Evolutionary conservation across 108 stramenopile species (phyloP).

Genomic region (Skeletonema costatum): DNA sequence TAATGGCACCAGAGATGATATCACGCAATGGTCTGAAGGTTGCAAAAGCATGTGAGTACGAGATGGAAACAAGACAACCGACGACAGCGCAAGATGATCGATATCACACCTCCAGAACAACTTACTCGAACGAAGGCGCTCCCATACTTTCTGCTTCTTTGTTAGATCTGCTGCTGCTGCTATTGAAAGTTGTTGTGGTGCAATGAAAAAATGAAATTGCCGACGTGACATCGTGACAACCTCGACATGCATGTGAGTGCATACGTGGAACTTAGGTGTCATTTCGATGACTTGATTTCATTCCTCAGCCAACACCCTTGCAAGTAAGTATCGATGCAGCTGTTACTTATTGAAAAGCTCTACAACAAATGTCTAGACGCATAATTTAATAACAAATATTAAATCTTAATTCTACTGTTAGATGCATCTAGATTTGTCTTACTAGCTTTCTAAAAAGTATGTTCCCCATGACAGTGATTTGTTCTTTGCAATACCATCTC

Average conservation of each 20-base stretch:
- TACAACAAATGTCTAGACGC: no score
- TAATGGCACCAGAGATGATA: conserved; percentile 74
- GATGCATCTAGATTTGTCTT: no score
- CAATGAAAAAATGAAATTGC: neutral
- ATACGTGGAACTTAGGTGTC: no score
- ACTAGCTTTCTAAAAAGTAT: neutral
- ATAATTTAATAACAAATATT: no score
- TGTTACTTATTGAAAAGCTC: no score
- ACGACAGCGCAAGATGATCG: neutral
- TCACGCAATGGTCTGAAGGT: conserved; percentile 64
- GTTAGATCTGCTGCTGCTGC: neutral
- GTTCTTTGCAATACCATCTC: neutral
- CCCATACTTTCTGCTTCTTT: neutral
- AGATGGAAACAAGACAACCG: neutral
- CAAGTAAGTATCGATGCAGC: no score
- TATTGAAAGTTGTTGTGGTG: neutral
- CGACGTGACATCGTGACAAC: neutral
- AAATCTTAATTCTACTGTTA: no score
- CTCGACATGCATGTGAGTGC: no score
- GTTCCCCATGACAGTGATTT: neutral
- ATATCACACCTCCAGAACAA: neutral
- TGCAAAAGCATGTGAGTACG: neutral
- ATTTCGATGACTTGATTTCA: no score
- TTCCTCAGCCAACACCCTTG: no score
- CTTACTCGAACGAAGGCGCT: conserved; percentile 3